These are phyloP conservation scores for Phaeosphaeria sp. DNA, from an alignment of 2,329 filamentous ascomycete species.

Conservation along the genomic window DNA sequence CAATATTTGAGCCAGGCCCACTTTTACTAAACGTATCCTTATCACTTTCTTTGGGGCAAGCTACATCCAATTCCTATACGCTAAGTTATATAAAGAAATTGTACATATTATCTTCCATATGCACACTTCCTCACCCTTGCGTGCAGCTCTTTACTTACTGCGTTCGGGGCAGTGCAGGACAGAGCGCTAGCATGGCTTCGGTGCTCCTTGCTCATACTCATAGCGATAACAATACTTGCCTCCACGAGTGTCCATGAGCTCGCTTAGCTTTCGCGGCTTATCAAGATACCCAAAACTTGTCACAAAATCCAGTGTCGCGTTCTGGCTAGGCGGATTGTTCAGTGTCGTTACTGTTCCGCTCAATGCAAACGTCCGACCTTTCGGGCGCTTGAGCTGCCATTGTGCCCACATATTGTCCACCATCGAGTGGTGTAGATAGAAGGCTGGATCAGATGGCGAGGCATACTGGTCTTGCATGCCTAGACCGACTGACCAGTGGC, in stretches of 20 bases:
- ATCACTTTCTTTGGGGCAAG: too few relatives aligned
- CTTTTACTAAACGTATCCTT: too few relatives aligned
- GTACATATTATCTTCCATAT: too few relatives aligned
- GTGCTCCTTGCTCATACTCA: not conserved
- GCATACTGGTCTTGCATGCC: conserved; percentile 53
- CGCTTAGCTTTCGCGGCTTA: not conserved
- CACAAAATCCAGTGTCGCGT: not conserved
- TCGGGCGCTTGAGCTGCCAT: not conserved
- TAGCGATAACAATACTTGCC: not conserved
- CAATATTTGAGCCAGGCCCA: too few relatives aligned
- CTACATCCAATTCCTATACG: too few relatives aligned
- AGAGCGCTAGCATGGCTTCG: too few relatives aligned
- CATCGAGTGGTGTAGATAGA: not conserved
- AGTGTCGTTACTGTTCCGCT: not conserved
- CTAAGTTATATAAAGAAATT: too few relatives aligned
- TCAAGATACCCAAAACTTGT: not conserved
- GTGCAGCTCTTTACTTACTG: too few relatives aligned
- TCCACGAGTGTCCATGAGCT: not conserved
- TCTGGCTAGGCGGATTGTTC: not conserved
- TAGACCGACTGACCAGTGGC: conserved; percentile 54
- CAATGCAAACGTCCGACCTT: not conserved
- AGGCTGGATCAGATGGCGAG: conserved; percentile 51
- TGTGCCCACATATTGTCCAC: not conserved
- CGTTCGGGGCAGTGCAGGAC: too few relatives aligned
- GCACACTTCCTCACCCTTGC: too few relatives aligned